Evolutionary conservation across 495 filamentous ascomycete species (phyloP).

Genomic region (Recurvomyces mirabilis): DNA sequence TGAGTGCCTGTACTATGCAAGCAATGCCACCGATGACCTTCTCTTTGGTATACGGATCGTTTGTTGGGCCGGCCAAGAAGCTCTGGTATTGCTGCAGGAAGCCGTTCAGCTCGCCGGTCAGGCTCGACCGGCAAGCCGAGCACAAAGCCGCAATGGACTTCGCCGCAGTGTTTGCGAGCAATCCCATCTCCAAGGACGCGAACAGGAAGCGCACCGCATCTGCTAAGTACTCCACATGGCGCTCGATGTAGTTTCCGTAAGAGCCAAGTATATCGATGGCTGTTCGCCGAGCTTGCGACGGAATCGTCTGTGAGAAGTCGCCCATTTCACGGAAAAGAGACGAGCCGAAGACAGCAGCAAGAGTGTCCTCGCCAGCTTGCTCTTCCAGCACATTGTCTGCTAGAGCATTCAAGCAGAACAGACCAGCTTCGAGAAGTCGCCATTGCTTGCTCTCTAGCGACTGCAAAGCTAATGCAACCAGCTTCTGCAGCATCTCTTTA

Average conservation of each 20-base stretch:
- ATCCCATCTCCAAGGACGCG: slow-evolving; percentile 52
- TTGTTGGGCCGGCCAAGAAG: slow-evolving; percentile 47
- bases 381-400: slow-evolving; percentile 64
- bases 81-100: slow-evolving; percentile 69
- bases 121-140: slow-evolving; percentile 59
- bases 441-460: slow-evolving; percentile 52
- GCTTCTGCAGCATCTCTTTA: slow-evolving; percentile 52
- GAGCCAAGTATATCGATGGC: slow-evolving; percentile 64
- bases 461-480: slow-evolving; percentile 51
- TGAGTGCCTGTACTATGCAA: slow-evolving; percentile 69
- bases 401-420: slow-evolving; percentile 67
- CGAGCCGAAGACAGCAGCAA: slow-evolving; percentile 59
- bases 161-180: slow-evolving; percentile 61
- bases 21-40: slow-evolving; percentile 72
- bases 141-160: slow-evolving; percentile 71
- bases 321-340: slow-evolving; percentile 50
- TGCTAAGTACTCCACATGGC: slow-evolving; percentile 57
- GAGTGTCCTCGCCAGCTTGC: slow-evolving; percentile 48
- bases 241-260: slow-evolving; percentile 74
- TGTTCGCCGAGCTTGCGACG: slow-evolving; percentile 63
- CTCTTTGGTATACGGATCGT: slow-evolving; percentile 65
- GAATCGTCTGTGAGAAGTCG: slow-evolving; percentile 41
- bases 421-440: slow-evolving; percentile 66
- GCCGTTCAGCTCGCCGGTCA: slow-evolving; percentile 58
- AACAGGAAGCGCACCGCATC: slow-evolving; percentile 74